Base-by-base conservation (phyloP, 495 filamentous ascomycete genomes). In the Neurospora cerealis region DNA sequence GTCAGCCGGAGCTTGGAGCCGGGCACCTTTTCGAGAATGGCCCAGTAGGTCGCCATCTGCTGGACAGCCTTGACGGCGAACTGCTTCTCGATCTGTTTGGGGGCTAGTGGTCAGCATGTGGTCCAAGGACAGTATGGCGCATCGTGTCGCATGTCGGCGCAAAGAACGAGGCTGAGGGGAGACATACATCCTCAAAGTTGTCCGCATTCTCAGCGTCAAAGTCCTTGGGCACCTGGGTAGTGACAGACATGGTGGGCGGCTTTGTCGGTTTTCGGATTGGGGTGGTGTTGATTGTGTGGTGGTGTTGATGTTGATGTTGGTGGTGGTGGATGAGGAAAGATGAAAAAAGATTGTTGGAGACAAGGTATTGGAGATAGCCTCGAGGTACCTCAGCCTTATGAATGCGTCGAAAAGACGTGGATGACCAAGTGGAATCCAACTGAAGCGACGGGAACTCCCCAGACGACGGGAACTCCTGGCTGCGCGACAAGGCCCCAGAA, bases 31-130 rank as follows among this genome's bases (percentile, higher is more conserved):
- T 98, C 91, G 75, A 99, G 91, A 77, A 99, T 96, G 32, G 90
- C 84, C 95, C 95, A 99, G 87, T 98, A 99, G 69, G 95, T 98
- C 80, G 91, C 89, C 84, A 98, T 91, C 81, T 98, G 96, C 82
- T 97, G 92, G 15, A 99, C 96, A 69, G 90, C 93, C 87, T 98
- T 98, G 77, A 99, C 96, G 41, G 96, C 96, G 78, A 99, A 99
- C 83, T 98, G 96, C 87, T 97, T 98, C 88, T 99, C 96, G 80
- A 99, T 97, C 93, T 99, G 46, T 17, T 37, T 28, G 32, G 21
- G 3, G 1, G 70, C n/a, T 46, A 70, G 32, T 7, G n/a, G 70
- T 73, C 11, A 73, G 71, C 54, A 6, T 46, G 21, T 1, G 0
- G 19, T 5, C 69, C 6, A 24, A 19, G 41, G 3, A 10, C 60